A percentile compares a stretch with the other conserved stretches of the same genome.
Conservation (phyloP, 2,329 filamentous ascomycete species). For the Colletotrichum somersetense region DNA sequence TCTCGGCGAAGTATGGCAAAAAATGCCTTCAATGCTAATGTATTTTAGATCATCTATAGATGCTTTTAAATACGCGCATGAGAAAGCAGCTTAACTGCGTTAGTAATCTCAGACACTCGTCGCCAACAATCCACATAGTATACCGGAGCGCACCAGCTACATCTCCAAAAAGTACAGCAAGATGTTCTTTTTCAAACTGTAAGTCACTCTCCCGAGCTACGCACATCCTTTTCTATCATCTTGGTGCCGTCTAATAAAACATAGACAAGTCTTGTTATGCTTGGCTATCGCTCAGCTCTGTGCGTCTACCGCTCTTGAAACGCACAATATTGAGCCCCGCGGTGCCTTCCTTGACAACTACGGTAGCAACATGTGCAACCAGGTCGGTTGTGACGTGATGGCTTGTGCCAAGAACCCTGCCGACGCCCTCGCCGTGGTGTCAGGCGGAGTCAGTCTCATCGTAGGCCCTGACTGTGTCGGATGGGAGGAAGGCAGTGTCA, state of each 20-base stretch:
- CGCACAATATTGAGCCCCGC: neutral
- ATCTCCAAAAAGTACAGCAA: neutral
- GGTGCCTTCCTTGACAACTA: conserved; percentile 12
- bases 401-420: conserved; percentile 4
- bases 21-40: neutral
- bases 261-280: neutral
- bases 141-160: no score
- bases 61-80: neutral
- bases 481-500: neutral
- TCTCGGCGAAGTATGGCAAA: neutral
- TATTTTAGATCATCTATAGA: neutral
- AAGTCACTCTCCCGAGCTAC: neutral
- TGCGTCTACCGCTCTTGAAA: neutral
- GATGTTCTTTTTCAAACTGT: neutral
- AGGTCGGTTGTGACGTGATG: conserved; percentile 12
- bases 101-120: no score
- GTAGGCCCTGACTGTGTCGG: conserved; percentile 19
- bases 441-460: conserved; percentile 12
- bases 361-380: conserved; percentile 22
- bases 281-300: conserved; percentile 20
- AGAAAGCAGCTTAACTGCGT: no score
- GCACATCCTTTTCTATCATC: neutral
- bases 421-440: conserved; percentile 11
- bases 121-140: neutral
- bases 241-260: neutral